Evolutionary conservation across 305 asterid genomes (phyloP), one percentile per base, ranked within the genome.

Genomic region (Fraxinus latifolia): DNA sequence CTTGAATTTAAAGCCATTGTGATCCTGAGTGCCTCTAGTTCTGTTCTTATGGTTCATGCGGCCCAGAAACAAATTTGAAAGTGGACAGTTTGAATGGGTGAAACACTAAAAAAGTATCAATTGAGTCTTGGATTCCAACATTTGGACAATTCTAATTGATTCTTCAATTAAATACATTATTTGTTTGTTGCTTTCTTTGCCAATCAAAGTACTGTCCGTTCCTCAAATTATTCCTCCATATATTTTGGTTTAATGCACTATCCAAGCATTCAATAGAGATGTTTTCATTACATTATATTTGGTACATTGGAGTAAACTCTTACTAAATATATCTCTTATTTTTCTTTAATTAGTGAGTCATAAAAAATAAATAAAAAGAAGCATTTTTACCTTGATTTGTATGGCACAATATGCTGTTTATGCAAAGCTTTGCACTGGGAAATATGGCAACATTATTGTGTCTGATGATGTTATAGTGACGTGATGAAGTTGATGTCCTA

Each of bases 121-220:
- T 62, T 33, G 60, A 67, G 53, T 75, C 42, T 42, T 83, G 74
- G 68, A 44, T 82, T 77, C 87, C 83, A 81, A 80, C 81, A 84
- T 11, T 15, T 7, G 72, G 82, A 47, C 78, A 77, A 11, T 34
- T 36, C 87, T 42, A 58, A 5, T 58, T 77, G 36, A 44, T 44
- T 74, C 81, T 79, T 50, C 50, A 65, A 44, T 62, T 19, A 5
- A 12, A 62, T 31, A 19, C 4, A 37, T 21, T 37, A 75, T 75
- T 21, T 60, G n/a, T 44, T 12, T 37, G 34, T 36, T 74, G 78
- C 32, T 37, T 39, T 19, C 21, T 39, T 39, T 39, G 34, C 62
- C 42, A 37, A 37, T 14, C 78, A 74, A 74, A 34, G 31, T 17
- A 8, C 32, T 74, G 60, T 21, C 53, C 1, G 32, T 34, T 58